A percentile compares a stretch with the other conserved stretches of the same genome.
These are phyloP conservation scores for Backusella macrospora DNA, from an alignment of 192 early-diverging fungal species.

Conservation along the genomic window DNA sequence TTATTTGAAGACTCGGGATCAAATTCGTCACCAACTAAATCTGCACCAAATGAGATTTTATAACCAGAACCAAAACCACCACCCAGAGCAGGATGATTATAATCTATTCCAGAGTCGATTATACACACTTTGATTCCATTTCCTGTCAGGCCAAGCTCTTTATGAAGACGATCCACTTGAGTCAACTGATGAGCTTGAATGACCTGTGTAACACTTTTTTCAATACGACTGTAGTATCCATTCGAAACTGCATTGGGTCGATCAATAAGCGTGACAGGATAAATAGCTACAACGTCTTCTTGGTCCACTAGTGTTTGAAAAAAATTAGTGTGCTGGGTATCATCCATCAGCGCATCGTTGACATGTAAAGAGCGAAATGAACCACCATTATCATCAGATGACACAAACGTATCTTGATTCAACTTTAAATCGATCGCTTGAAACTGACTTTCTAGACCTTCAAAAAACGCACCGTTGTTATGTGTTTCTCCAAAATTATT, in stretches of 20 bases:
- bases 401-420: background rate
- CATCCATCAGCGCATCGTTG: background rate
- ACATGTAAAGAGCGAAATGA: no score
- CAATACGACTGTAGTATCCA: conserved; percentile 1
- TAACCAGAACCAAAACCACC: conserved; percentile 62
- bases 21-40: conserved; percentile 59
- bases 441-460: background rate
- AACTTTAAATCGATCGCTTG: background rate
- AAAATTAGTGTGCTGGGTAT: conserved; percentile 1
- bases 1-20: conserved; percentile 8
- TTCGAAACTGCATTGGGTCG: conserved; percentile 23
- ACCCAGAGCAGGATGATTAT: conserved; percentile 68
- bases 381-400: background rate
- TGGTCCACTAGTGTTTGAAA: conserved; percentile 20
- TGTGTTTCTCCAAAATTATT: background rate
- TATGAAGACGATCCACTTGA: conserved; percentile 53
- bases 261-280: conserved; percentile 21
- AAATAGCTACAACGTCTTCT: conserved; percentile 20
- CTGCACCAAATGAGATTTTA: conserved; percentile 59
- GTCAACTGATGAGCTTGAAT: conserved; percentile 46
- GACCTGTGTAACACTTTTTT: background rate
- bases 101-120: conserved; percentile 47
- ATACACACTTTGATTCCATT: conserved; percentile 54
- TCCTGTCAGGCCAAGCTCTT: conserved; percentile 54
- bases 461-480: background rate